Conservation (phyloP, 2,329 filamentous ascomycete species). For the Beauveria asiatica region DNA sequence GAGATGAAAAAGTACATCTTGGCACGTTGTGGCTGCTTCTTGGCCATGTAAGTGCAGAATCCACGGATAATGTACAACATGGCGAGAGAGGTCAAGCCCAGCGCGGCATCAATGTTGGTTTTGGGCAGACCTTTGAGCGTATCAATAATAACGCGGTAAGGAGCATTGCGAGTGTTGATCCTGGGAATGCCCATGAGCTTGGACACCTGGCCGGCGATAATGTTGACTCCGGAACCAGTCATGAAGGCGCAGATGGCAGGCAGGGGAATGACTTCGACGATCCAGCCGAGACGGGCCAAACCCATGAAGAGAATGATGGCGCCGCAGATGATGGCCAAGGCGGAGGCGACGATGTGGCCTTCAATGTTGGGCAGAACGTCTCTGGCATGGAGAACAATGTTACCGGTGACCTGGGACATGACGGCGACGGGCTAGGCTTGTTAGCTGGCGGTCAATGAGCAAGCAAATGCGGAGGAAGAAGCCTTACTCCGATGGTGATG, state of each 20-base stretch:
- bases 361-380: constrained; percentile 29
- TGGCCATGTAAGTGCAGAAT: constrained; percentile 54
- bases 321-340: constrained; percentile 39
- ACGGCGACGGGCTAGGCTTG: constrained; percentile 40
- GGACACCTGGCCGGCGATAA: constrained; percentile 40
- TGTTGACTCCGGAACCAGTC: constrained; percentile 44
- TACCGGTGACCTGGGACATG: constrained; percentile 44
- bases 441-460: constrained; percentile 8
- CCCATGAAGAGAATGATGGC: constrained; percentile 41
- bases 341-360: constrained; percentile 37
- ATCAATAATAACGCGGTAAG: constrained; percentile 43
- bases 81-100: constrained; percentile 60
- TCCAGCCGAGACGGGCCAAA: constrained; percentile 42
- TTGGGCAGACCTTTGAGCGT: constrained; percentile 37
- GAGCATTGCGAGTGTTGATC: constrained; percentile 40
- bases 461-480: neutral
- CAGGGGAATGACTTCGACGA: constrained; percentile 46
- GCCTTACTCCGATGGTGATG: constrained; percentile 73
- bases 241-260: constrained; percentile 46
- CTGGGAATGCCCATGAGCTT: constrained; percentile 42
- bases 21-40: constrained; percentile 54
- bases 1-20: constrained; percentile 72
- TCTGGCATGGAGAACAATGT: constrained; percentile 34
- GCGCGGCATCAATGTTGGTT: constrained; percentile 59
- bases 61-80: constrained; percentile 61